Evolutionary conservation across 2,329 filamentous ascomycete species (phyloP).

Genomic region (Fusarium burgessii): DNA sequence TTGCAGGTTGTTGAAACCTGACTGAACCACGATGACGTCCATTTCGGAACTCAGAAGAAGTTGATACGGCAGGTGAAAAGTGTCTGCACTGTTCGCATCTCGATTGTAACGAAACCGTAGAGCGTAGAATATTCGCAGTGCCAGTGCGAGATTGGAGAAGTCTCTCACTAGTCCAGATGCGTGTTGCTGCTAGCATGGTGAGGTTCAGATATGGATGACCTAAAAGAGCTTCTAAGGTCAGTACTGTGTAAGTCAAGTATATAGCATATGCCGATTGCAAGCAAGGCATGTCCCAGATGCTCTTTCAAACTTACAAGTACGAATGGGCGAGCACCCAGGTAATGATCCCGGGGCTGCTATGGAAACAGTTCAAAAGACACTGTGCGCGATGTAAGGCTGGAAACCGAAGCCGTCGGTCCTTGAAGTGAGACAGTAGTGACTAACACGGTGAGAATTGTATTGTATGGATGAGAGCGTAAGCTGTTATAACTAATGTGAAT

Average conservation of each 20-base stretch:
- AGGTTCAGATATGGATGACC: conserved; percentile 6
- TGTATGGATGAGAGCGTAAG: conserved; percentile 6
- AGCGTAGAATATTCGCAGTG: conserved; percentile 24
- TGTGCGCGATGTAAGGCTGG: background rate
- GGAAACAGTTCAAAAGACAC: conserved; percentile 10
- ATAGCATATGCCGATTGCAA: background rate
- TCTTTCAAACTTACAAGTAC: conserved; percentile 21
- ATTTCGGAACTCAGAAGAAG: conserved; percentile 58
- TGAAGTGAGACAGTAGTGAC: conserved; percentile 24
- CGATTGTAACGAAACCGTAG: conserved; percentile 30
- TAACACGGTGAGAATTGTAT: conserved; percentile 13
- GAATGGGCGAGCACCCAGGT: conserved; percentile 15
- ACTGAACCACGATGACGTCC: conserved; percentile 57
- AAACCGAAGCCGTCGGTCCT: conserved; percentile 1
- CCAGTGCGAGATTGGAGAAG: conserved; percentile 38
- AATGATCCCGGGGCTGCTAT: conserved; percentile 15
- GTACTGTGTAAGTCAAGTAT: background rate
- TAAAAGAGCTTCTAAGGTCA: conserved; percentile 6
- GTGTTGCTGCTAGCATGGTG: conserved; percentile 45
- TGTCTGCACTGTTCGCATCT: conserved; percentile 51
- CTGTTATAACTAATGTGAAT: background rate
- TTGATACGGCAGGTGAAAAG: conserved; percentile 64
- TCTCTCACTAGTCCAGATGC: conserved; percentile 47
- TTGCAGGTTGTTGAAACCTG: conserved; percentile 61
- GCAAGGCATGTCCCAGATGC: background rate